These are phyloP conservation scores for Lachnellula arida DNA, from an alignment of 2,329 filamentous ascomycete genomes.

Conservation along the genomic window DNA sequence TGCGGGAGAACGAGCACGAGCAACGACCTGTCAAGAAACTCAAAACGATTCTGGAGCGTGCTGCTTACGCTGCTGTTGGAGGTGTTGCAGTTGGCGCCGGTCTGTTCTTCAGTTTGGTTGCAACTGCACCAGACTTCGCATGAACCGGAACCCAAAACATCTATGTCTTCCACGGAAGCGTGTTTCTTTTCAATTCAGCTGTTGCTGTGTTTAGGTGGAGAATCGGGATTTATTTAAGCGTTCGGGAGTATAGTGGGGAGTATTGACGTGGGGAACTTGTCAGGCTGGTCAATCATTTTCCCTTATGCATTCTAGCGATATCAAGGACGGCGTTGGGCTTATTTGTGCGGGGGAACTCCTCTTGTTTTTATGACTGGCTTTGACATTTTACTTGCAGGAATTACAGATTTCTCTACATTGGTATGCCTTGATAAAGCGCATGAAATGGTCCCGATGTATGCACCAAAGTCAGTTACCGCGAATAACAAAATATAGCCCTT, in stretches of 20 bases:
- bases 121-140: constrained; percentile 34
- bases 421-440: not conserved
- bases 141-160: constrained; percentile 6
- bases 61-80: constrained; percentile 33
- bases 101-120: constrained; percentile 35
- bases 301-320: constrained; percentile 20
- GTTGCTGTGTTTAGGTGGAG: constrained; percentile 3
- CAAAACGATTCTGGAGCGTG: constrained; percentile 25
- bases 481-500: not conserved
- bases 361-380: constrained; percentile 7
- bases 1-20: constrained; percentile 1
- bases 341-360: constrained; percentile 10
- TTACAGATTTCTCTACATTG: constrained; percentile 8
- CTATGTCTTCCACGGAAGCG: not conserved
- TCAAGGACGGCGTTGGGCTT: constrained; percentile 16
- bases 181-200: constrained; percentile 5
- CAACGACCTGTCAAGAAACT: constrained; percentile 28
- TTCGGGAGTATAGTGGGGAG: constrained; percentile 10
- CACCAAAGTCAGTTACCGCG: not conserved
- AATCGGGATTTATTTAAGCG: not conserved
- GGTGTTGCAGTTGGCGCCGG: constrained; percentile 33
- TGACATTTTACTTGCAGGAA: constrained; percentile 16
- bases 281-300: constrained; percentile 12
- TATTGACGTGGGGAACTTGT: constrained; percentile 8
- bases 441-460: not conserved